Conservation (phyloP, 345 rosid species). For the Lenwebbia sp. region DNA sequence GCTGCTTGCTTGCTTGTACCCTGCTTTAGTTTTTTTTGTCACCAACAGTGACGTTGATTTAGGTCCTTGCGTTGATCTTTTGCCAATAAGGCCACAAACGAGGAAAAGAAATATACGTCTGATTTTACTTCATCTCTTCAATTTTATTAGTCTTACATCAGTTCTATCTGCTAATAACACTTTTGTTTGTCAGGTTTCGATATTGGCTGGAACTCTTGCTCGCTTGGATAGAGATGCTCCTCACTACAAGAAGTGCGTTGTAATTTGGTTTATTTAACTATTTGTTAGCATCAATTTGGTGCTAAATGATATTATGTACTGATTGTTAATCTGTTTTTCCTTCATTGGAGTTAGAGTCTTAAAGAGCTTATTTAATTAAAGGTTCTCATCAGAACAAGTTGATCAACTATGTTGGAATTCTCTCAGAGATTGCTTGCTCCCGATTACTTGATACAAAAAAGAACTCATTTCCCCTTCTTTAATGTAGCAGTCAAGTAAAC, state of each 20-base stretch:
- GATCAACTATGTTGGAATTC: not conserved
- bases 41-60: not conserved
- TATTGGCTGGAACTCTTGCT: conserved; percentile 91
- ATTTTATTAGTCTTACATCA: not conserved
- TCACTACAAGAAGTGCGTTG: conserved; percentile 59
- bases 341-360: not conserved
- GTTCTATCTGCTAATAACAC: not conserved
- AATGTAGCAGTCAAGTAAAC: not conserved
- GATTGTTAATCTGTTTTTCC: not conserved
- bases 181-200: conserved; percentile 63
- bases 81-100: not conserved
- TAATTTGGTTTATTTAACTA: not conserved
- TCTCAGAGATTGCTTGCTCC: not conserved
- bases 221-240: conserved; percentile 99
- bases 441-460: not conserved
- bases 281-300: not conserved
- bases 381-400: not conserved
- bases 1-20: not conserved
- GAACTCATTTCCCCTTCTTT: not conserved
- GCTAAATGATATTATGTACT: not conserved
- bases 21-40: not conserved
- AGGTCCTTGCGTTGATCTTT: not conserved
- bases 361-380: not conserved
- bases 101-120: not conserved
- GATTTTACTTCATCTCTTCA: not conserved